Conservation (phyloP, 2,329 filamentous ascomycete species). For the Arthrinium puccinioides region DNA sequence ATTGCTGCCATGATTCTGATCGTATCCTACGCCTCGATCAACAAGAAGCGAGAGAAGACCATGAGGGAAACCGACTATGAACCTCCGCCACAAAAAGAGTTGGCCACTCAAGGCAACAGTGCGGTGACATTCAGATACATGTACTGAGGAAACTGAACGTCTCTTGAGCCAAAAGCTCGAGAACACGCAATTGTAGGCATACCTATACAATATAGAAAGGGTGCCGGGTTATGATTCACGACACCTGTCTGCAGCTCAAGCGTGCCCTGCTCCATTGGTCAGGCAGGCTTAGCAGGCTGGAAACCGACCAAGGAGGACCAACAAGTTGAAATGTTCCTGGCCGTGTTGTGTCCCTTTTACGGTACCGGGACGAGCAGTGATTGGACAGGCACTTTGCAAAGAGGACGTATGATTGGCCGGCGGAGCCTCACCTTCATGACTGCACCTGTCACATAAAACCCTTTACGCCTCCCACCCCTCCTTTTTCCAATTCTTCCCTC, state of each 20-base stretch:
- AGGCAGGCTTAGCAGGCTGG: no score
- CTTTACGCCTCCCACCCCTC: conserved; percentile 2
- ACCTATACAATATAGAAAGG: not conserved
- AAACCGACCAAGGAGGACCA: no score
- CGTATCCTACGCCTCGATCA: conserved; percentile 48
- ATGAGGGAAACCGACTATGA: conserved; percentile 36
- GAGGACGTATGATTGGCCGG: conserved; percentile 4
- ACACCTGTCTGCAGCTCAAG: no score
- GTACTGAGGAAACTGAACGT: conserved; percentile 23
- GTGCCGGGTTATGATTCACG: no score
- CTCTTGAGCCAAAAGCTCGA: no score
- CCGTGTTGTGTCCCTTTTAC: not conserved
- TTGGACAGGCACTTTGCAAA: not conserved
- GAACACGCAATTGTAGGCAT: no score
- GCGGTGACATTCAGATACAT: conserved; percentile 59
- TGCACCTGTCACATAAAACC: conserved; percentile 4
- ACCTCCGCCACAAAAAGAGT: conserved; percentile 33
- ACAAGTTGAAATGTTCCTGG: no score
- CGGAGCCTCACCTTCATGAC: not conserved
- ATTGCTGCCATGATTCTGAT: conserved; percentile 35
- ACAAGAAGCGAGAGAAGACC: conserved; percentile 46
- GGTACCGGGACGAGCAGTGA: no score
- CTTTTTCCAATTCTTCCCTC: conserved; percentile 2
- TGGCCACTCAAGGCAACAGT: conserved; percentile 53
- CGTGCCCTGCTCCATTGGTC: no score